Conservation (phyloP, 2,329 filamentous ascomycete species). For the Aureobasidium leucospermi region DNA sequence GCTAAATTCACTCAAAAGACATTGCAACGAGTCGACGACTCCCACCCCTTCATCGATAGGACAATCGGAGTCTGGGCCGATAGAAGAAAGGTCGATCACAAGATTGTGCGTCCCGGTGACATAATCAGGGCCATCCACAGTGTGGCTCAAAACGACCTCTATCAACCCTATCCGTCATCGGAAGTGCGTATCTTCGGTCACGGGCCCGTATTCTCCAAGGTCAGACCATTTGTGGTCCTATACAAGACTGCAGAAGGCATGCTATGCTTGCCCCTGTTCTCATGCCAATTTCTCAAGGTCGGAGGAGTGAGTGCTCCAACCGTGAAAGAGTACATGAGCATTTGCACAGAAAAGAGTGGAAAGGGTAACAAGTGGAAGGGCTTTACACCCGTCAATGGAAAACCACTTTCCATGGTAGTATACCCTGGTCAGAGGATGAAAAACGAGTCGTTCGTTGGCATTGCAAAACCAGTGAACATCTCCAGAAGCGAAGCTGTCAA, state of each 20-base stretch:
- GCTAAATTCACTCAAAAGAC: not conserved
- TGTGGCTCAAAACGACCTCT: not conserved
- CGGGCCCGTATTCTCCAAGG: not conserved
- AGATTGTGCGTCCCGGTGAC: not conserved
- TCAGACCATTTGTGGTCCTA: not conserved
- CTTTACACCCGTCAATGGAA: not conserved
- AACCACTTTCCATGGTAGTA: not conserved
- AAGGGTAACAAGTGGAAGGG: not conserved
- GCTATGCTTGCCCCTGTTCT: not conserved
- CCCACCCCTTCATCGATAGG: not conserved
- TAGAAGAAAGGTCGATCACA: not conserved
- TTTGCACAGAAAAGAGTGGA: not conserved
- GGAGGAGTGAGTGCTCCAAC: not conserved
- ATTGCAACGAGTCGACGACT: not conserved
- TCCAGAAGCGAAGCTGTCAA: not conserved
- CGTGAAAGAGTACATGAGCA: not conserved
- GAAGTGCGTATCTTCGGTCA: not conserved
- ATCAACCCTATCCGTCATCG: not conserved
- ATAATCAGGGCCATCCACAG: not conserved
- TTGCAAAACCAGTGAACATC: not conserved
- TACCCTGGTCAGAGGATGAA: not conserved
- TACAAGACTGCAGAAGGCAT: not conserved
- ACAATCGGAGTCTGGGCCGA: not conserved
- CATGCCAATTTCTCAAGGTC: not conserved
- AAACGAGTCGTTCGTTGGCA: not conserved